Percentiles rank a stretch among this genome's conserved stretches.
Conservation (phyloP, 2,329 filamentous ascomycete genomes). For the Pseudocercospora pini-densiflorae region DNA sequence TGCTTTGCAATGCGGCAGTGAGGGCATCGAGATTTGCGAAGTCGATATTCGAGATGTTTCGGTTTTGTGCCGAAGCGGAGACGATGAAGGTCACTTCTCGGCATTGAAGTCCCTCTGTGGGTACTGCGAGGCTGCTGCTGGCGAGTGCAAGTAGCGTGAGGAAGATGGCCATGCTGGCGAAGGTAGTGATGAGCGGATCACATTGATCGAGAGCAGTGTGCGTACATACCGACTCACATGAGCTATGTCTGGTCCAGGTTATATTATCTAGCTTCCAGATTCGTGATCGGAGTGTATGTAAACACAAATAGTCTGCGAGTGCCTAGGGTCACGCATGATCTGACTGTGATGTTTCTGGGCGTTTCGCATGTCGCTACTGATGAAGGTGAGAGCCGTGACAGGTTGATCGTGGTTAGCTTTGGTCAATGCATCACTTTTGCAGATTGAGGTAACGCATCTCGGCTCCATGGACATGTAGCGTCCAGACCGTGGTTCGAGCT, state of each 20-base stretch:
- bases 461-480: neutral
- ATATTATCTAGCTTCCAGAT: neutral
- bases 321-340: neutral
- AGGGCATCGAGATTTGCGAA: slow-evolving; percentile 14
- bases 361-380: neutral
- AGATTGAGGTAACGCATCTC: neutral
- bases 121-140: neutral
- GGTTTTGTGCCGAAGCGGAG: slow-evolving; percentile 17
- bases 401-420: neutral
- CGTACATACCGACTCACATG: neutral
- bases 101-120: slow-evolving; percentile 5
- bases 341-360: neutral
- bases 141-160: neutral
- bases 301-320: neutral
- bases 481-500: neutral
- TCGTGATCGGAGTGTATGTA: neutral
- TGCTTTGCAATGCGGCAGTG: slow-evolving; percentile 4
- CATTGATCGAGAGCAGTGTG: neutral
- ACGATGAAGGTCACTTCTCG: slow-evolving; percentile 19
- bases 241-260: neutral
- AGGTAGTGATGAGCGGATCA: neutral
- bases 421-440: neutral
- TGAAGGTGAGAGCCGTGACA: neutral
- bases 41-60: slow-evolving; percentile 16
- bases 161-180: neutral